These are phyloP conservation scores for Alternaria atra DNA, from an alignment of 2,329 filamentous ascomycete species.

Conservation along the genomic window DNA sequence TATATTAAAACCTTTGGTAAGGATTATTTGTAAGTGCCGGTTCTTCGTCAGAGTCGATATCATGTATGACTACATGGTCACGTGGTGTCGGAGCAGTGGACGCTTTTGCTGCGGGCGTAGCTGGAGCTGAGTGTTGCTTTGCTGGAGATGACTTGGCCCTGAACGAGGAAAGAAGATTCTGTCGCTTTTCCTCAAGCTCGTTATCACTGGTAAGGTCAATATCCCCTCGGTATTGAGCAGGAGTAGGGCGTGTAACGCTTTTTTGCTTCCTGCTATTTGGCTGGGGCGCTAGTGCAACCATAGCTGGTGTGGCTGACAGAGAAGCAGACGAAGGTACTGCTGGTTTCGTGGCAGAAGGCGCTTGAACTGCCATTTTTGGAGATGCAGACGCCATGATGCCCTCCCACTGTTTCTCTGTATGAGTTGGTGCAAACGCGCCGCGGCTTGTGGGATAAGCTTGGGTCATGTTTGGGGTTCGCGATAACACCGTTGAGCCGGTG, in stretches of 20 bases:
- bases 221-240: background rate
- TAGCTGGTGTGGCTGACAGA: background rate
- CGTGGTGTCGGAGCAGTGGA: background rate
- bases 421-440: background rate
- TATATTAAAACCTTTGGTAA: constrained; percentile 4
- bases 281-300: background rate
- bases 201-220: constrained; percentile 32
- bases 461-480: background rate
- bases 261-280: constrained; percentile 1
- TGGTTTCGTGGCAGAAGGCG: background rate
- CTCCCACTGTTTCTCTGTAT: constrained; percentile 11
- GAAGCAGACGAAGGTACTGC: background rate
- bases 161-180: constrained; percentile 23
- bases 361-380: background rate
- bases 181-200: constrained; percentile 20
- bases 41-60: background rate
- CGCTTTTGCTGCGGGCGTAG: background rate
- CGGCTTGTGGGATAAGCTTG: background rate
- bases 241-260: background rate
- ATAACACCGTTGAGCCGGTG: background rate
- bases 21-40: background rate
- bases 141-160: constrained; percentile 6
- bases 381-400: constrained; percentile 2
- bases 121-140: background rate
- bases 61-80: background rate